Conservation (phyloP, 1,139 yeast genomes). For the Candida albicans region DNA sequence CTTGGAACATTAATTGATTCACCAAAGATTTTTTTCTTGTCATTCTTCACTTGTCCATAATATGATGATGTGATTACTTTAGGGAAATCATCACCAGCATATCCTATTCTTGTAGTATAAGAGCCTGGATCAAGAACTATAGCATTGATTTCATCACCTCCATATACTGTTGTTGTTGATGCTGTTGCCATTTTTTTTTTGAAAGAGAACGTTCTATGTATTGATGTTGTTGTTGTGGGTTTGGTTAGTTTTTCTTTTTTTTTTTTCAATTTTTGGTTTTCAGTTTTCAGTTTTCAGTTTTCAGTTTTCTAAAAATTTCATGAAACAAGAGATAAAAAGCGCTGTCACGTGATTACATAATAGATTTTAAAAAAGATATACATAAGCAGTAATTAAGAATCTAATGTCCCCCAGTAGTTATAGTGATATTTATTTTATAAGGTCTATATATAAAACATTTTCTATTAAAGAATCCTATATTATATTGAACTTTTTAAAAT, state of each 20-base stretch:
- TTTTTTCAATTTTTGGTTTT: too few species aligned
- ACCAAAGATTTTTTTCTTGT: constrained; percentile 43
- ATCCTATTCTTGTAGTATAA: constrained; percentile 78
- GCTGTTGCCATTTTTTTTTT: too few species aligned
- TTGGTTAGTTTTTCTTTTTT: too few species aligned
- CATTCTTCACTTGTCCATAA: constrained; percentile 26
- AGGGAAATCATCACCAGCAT: constrained; percentile 93
- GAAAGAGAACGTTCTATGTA: too few species aligned
- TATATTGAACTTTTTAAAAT: neutral
- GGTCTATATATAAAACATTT: too few species aligned
- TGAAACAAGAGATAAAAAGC: too few species aligned
- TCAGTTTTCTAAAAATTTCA: too few species aligned
- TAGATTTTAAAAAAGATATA: too few species aligned
- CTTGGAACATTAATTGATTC: constrained; percentile 59
- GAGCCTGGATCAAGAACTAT: constrained; percentile 92
- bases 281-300: too few species aligned
- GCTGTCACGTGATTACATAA: neutral
- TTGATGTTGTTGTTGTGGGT: too few species aligned
- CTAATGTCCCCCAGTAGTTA: too few species aligned
- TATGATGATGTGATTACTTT: constrained; percentile 70
- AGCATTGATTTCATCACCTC: constrained; percentile 84
- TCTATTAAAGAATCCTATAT: neutral
- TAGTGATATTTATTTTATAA: neutral
- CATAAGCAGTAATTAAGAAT: neutral
- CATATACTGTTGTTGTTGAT: constrained; percentile 33